Base-by-base conservation (phyloP, 2,329 filamentous ascomycete species). In the Pestalotiopsis sp. region DNA sequence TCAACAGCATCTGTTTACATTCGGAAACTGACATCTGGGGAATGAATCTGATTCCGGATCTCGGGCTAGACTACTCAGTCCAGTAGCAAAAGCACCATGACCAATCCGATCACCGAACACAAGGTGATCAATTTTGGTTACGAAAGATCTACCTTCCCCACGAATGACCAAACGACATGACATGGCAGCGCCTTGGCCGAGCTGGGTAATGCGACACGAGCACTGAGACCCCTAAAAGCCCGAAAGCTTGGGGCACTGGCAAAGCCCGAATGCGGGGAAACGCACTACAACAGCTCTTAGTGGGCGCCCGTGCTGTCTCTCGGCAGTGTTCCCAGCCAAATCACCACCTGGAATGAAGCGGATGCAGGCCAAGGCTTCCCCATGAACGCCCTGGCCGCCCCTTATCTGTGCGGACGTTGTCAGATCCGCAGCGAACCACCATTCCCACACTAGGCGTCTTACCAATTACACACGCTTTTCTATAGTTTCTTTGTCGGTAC, bases 401-500 rank as follows among this genome's bases (percentile, higher is more conserved):
- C 57, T 38, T 61, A 61, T 61, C 59, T 36, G 31, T 41, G 59
- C 59, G 59, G 59, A 61, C 7, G 59, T 61, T 61, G 59, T 17
- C 27, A 39, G 59, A 61, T 61, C 59, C 59, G 59, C 59, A 61
- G 20, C 45, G 27, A 31, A 31, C 27, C 27, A 31, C 27, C 6
- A 45, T 13, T 45, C 39, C 39, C 39, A 45, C 39, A 12, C 39
- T 52, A 17, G 20, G 45, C 45, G 17, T 52, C 45, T 49, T n/a
- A 52, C 14, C 45, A 52, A 52, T 52, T 11, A 11, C 45, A 52
- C 20, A n/a, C 17, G 45, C 17, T n/a, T n/a, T 17, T 52, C 4
- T 52, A 20, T 52, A 52, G 45, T 52, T 52, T 52, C 45, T 52
- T 9, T 9, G 6, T 31, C 45, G 45, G 45, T n/a, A 9, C 20